Evolutionary conservation across 306 rosid species (phyloP).

Genomic region (Quillaja saponaria): DNA sequence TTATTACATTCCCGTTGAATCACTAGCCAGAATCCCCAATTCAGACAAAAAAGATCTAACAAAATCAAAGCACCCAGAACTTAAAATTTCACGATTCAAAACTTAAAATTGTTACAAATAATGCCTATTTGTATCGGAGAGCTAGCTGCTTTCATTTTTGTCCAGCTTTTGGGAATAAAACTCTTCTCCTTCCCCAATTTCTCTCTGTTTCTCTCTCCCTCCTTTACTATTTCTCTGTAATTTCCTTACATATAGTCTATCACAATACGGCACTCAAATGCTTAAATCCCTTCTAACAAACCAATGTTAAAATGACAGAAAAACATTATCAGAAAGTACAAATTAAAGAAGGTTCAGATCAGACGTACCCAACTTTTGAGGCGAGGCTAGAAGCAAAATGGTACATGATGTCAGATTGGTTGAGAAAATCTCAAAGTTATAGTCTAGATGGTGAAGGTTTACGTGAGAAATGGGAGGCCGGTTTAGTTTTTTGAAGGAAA

Average conservation of each 20-base stretch:
- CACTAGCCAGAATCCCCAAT: too few relatives aligned
- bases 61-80: neutral
- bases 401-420: constrained; percentile 35
- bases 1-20: too few relatives aligned
- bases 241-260: too few relatives aligned
- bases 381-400: constrained; percentile 52
- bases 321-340: neutral
- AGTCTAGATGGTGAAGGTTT: neutral
- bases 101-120: neutral
- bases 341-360: neutral
- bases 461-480: neutral
- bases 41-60: too few relatives aligned
- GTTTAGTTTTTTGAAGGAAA: constrained; percentile 25
- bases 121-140: too few relatives aligned
- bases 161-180: too few relatives aligned
- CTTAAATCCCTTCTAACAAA: neutral
- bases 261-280: too few relatives aligned
- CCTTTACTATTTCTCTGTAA: too few relatives aligned
- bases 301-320: neutral
- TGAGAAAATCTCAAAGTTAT: neutral
- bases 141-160: too few relatives aligned
- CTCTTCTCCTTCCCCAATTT: too few relatives aligned
- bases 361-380: constrained; percentile 49
- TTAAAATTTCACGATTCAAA: neutral
- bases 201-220: too few relatives aligned